Base-by-base conservation (phyloP, 257 asterid genomes). In the Nicotiana benthamiana region DNA sequence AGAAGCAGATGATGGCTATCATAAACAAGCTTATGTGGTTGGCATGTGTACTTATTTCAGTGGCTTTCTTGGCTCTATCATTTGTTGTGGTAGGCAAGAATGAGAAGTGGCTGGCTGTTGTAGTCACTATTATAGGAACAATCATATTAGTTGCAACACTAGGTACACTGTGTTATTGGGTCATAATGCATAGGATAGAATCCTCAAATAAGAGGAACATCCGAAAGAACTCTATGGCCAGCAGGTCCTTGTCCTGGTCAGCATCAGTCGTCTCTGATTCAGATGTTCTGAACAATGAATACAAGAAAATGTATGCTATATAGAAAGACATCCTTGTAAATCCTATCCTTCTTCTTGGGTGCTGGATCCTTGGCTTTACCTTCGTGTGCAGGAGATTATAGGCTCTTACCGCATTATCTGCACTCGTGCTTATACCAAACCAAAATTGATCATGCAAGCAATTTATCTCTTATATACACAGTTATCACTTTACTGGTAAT, bases 301-400 rank as follows among this genome's bases (percentile, higher is more conserved):
- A 81, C 87, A 90, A 91, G 91, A 90, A 89, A 80, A 92, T 93
- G 93, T 93, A 93, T 84, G 97, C 97, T 32, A 91, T 93, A 79
- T 93, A 87, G 85, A 56, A 83, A 0, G 18, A 22, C 77, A 79
- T 75, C 80, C 40, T 46, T 75, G 76, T 63, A 63, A 27, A 51
- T n/a, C 27, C 60, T 28, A 65, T 51, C 20, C 57, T 64, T 54
- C 65, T 11, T 80, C 28, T 64, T 80, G 77, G 77, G 75, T 62
- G 20, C 26, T 22, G 70, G 82, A 67, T 82, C 82, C 22, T 72
- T 20, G 43, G 53, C 52, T 17, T 4, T 64, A 61, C 79, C 66
- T n/a, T 64, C 81, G 20, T 85, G 84, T 61, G 81, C 13, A 28
- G 46, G 46, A 64, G 11, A 63, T 61, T 11, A 61, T 61, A 24